Conservation (phyloP, 2,329 filamentous ascomycete genomes). For the Penicillium sp. region DNA sequence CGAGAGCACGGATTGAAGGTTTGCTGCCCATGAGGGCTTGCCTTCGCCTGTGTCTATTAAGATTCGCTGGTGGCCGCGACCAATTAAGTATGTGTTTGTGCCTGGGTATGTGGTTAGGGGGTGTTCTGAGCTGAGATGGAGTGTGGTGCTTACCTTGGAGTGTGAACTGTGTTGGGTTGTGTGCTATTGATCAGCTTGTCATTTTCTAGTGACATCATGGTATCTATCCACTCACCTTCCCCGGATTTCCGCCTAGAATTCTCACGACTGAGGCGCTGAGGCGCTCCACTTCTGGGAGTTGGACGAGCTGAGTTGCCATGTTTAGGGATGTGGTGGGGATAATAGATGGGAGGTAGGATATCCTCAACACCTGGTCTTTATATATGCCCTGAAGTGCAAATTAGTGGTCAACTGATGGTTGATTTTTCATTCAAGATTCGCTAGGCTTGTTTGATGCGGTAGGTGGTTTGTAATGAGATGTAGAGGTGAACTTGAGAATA, state of each 20-base stretch:
- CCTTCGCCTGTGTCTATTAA: conserved; percentile 92
- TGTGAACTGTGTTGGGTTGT: conserved; percentile 48
- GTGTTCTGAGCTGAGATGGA: neutral
- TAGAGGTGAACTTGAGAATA: neutral
- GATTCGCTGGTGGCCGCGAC: conserved; percentile 69
- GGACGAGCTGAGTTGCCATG: conserved; percentile 63
- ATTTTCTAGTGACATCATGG: neutral
- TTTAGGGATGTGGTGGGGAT: neutral
- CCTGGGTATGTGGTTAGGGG: conserved; percentile 43
- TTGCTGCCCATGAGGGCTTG: conserved; percentile 67
- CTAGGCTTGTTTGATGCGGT: neutral
- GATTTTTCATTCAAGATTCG: conserved; percentile 5
- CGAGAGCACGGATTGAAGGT: conserved; percentile 63
- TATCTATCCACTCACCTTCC: conserved; percentile 59
- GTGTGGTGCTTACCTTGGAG: conserved; percentile 52
- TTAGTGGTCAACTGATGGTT: neutral
- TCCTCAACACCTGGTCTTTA: too few species aligned
- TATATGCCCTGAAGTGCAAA: neutral
- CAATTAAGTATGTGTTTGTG: conserved; percentile 94
- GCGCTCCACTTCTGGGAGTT: conserved; percentile 71
- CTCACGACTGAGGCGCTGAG: conserved; percentile 77
- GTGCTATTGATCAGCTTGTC: conserved; percentile 9
- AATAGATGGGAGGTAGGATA: neutral
- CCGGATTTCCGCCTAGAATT: conserved; percentile 86
- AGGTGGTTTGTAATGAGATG: neutral